Evolutionary conservation across 768 basidiomycete species (phyloP).

Genomic region (Leccinellum rugosiceps): DNA sequence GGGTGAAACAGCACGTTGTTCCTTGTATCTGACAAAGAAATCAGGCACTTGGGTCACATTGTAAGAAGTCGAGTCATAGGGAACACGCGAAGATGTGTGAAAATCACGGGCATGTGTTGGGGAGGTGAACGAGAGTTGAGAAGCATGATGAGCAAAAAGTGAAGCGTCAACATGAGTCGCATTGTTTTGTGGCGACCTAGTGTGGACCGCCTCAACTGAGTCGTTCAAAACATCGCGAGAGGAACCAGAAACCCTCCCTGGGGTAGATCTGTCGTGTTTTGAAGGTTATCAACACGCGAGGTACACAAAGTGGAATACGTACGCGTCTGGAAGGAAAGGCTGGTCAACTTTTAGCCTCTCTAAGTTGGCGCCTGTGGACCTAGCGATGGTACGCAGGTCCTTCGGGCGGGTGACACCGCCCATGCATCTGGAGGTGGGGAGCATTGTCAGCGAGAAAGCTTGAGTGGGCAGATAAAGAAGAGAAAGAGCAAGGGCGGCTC

Average conservation of each 20-base stretch:
- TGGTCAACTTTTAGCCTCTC: slow-evolving; percentile 27
- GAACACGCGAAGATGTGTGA: slow-evolving; percentile 18
- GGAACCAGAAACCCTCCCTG: slow-evolving; percentile 21
- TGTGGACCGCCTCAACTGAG: background rate
- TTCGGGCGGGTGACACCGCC: slow-evolving; percentile 39
- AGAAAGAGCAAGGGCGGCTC: background rate
- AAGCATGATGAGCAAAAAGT: background rate
- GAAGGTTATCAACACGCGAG: slow-evolving; percentile 35
- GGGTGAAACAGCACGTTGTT: slow-evolving; percentile 8
- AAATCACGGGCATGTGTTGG: slow-evolving; percentile 19
- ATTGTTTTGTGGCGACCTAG: background rate
- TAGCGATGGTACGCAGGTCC: slow-evolving; percentile 35
- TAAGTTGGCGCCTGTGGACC: slow-evolving; percentile 36
- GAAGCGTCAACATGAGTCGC: background rate
- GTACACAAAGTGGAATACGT: slow-evolving; percentile 27
- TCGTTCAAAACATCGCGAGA: background rate
- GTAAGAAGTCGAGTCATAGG: slow-evolving; percentile 26
- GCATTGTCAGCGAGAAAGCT: slow-evolving; percentile 12
- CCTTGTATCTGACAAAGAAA: slow-evolving; percentile 29
- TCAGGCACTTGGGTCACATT: slow-evolving; percentile 24
- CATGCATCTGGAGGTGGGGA: slow-evolving; percentile 31
- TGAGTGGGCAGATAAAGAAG: background rate
- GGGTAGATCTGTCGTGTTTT: slow-evolving; percentile 28
- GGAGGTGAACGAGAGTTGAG: background rate
- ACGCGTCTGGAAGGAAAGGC: slow-evolving; percentile 32